phyloP scores from a whole-genome alignment of 176 grass and related monocot genomes.

The Triticum timopheevii region DNA sequence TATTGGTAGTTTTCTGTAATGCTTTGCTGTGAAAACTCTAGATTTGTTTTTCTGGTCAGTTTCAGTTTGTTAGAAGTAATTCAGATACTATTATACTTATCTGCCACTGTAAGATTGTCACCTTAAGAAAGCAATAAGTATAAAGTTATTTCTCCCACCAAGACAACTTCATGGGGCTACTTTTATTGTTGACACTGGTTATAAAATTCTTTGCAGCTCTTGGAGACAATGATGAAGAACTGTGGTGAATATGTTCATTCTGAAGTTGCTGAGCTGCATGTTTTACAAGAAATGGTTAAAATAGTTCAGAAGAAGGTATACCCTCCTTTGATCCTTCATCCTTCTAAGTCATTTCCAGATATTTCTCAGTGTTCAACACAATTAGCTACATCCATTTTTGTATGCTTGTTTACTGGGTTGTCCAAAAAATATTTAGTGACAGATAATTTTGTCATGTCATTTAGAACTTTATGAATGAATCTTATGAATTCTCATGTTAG shows the following conservation, averaged over 20 bases:
- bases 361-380: neutral
- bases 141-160: neutral
- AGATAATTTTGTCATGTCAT: neutral
- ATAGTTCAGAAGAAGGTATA: constrained; percentile 87
- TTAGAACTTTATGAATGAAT: neutral
- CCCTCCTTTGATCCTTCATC: neutral
- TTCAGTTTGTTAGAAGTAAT: no score
- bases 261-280: constrained; percentile 70
- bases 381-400: neutral
- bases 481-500: neutral
- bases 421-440: neutral
- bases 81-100: no score
- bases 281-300: constrained; percentile 93
- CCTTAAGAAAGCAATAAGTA: neutral
- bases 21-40: neutral
- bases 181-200: neutral
- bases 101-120: no score
- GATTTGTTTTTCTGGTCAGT: neutral
- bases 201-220: constrained; percentile 48
- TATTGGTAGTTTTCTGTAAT: constrained; percentile 7
- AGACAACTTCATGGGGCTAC: neutral
- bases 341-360: neutral
- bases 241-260: constrained; percentile 81
- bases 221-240: constrained; percentile 98
- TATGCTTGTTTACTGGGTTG: neutral